Percentiles rank a stretch among this genome's conserved stretches.
Conservation (phyloP, 2,329 filamentous ascomycete species). For the Phialocephala sp. region DNA sequence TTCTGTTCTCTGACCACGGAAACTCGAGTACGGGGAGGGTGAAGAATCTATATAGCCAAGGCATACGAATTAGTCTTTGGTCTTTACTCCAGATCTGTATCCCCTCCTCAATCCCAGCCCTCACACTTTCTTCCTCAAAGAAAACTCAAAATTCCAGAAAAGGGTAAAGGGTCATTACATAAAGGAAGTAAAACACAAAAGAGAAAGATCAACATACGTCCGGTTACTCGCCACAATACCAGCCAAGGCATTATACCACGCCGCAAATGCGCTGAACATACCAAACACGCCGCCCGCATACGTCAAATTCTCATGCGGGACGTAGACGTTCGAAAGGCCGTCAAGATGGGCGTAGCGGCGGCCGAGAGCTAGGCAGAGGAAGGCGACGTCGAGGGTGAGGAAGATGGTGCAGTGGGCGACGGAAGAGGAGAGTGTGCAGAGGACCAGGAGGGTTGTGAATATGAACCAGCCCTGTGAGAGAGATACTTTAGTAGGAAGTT, state of each 20-base stretch:
- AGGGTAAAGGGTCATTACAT: too few relatives aligned
- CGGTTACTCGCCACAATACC: constrained; percentile 54
- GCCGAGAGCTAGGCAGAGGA: constrained; percentile 75
- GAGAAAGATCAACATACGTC: constrained; percentile 22
- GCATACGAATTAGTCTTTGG: background rate
- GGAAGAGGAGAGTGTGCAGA: constrained; percentile 78
- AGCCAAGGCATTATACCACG: constrained; percentile 64
- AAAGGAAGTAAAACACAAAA: background rate
- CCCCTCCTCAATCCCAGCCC: too few relatives aligned
- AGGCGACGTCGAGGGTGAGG: constrained; percentile 76
- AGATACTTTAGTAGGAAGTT: too few relatives aligned
- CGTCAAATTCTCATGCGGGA: constrained; percentile 48
- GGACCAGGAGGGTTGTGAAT: constrained; percentile 76
- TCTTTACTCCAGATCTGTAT: too few relatives aligned
- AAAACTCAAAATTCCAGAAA: too few relatives aligned
- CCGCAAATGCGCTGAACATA: constrained; percentile 59
- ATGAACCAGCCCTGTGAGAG: constrained; percentile 71
- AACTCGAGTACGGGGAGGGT: constrained; percentile 28
- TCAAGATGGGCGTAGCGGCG: constrained; percentile 57
- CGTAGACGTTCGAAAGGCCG: constrained; percentile 30
- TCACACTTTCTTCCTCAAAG: too few relatives aligned
- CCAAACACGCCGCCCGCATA: constrained; percentile 61
- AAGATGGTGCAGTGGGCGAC: constrained; percentile 80
- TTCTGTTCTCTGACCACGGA: constrained; percentile 26
- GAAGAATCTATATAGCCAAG: constrained; percentile 18